Evolutionary conservation across 2,329 filamentous ascomycete species (phyloP).

Genomic region (Calonectria montana): DNA sequence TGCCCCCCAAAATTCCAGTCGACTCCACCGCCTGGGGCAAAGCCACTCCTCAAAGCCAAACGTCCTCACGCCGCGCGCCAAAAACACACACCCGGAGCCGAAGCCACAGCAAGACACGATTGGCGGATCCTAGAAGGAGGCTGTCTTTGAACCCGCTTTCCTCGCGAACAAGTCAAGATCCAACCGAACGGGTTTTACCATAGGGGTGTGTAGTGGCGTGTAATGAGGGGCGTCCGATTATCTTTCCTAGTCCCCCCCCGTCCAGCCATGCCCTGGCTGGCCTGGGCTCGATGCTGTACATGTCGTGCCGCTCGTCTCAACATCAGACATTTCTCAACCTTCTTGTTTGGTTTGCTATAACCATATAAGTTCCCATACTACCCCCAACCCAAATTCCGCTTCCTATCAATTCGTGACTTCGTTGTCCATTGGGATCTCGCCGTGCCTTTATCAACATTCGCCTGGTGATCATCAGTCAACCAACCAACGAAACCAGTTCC

Average conservation of each 20-base stretch:
- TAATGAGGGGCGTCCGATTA: slow-evolving; percentile 36
- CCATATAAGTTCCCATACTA: slow-evolving; percentile 40
- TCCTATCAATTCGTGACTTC: slow-evolving; percentile 3
- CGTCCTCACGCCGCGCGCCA: slow-evolving; percentile 27
- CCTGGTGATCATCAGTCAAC: background rate
- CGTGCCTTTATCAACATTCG: background rate
- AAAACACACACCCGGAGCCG: slow-evolving; percentile 38
- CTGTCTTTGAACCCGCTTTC: slow-evolving; percentile 41
- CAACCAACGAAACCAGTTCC: background rate
- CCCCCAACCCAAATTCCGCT: slow-evolving; percentile 27
- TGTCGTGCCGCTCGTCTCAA: slow-evolving; percentile 33
- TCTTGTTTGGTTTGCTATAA: slow-evolving; percentile 31
- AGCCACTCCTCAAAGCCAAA: slow-evolving; percentile 42
- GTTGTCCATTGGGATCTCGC: background rate
- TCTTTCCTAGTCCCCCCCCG: slow-evolving; percentile 33
- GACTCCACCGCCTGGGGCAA: slow-evolving; percentile 27
- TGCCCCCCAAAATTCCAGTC: slow-evolving; percentile 26
- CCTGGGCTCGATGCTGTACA: slow-evolving; percentile 38
- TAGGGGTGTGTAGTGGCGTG: slow-evolving; percentile 22
- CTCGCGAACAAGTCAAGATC: slow-evolving; percentile 32
- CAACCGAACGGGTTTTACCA: slow-evolving; percentile 31
- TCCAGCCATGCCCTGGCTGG: slow-evolving; percentile 32
- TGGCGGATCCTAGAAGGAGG: slow-evolving; percentile 36
- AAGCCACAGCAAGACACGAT: slow-evolving; percentile 41
- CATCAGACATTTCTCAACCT: slow-evolving; percentile 30